Conservation (phyloP, 208 protist genomes). For the Crithidia expoeki region DNA sequence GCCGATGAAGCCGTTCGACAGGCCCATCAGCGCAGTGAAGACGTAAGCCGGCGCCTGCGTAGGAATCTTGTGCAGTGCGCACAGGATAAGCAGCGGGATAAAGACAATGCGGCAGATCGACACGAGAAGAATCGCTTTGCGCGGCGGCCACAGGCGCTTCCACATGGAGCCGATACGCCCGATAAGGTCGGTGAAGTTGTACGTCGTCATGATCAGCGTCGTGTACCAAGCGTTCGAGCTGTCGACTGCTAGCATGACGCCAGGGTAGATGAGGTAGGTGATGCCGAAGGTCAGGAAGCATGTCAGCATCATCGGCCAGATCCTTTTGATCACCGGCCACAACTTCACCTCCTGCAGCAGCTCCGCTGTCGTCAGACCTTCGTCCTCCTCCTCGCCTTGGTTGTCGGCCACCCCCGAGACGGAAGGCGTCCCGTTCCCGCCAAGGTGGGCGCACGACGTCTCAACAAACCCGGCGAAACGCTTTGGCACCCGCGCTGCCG, state of each 20-base stretch:
- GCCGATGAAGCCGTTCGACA: slow-evolving; percentile 82
- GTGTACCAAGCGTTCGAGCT: slow-evolving; percentile 65
- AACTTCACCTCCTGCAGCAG: slow-evolving; percentile 62
- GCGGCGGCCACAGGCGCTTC: slow-evolving; percentile 53
- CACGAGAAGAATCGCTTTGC: slow-evolving; percentile 39
- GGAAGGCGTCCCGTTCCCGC: neutral
- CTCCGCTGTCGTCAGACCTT: slow-evolving; percentile 57
- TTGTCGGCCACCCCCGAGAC: neutral
- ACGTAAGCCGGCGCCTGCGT: slow-evolving; percentile 53
- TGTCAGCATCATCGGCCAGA: slow-evolving; percentile 80
- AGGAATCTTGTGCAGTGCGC: slow-evolving; percentile 59
- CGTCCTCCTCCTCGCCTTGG: slow-evolving; percentile 12
- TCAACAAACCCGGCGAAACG: neutral
- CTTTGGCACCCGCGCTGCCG: neutral
- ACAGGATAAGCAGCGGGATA: slow-evolving; percentile 78
- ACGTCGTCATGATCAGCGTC: slow-evolving; percentile 70
- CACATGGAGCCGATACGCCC: slow-evolving; percentile 56
- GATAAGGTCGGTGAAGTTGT: slow-evolving; percentile 71
- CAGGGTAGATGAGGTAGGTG: slow-evolving; percentile 83
- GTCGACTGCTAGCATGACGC: slow-evolving; percentile 67
- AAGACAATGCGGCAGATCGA: slow-evolving; percentile 58
- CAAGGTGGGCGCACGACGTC: neutral
- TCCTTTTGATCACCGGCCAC: slow-evolving; percentile 69
- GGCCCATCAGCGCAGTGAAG: slow-evolving; percentile 51
- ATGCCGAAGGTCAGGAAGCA: slow-evolving; percentile 65